Percentiles rank a stretch among this genome's conserved stretches.
Evolutionary conservation across 1,284 basidiomycete species (phyloP).

Genomic region (Golubevia sp.): DNA sequence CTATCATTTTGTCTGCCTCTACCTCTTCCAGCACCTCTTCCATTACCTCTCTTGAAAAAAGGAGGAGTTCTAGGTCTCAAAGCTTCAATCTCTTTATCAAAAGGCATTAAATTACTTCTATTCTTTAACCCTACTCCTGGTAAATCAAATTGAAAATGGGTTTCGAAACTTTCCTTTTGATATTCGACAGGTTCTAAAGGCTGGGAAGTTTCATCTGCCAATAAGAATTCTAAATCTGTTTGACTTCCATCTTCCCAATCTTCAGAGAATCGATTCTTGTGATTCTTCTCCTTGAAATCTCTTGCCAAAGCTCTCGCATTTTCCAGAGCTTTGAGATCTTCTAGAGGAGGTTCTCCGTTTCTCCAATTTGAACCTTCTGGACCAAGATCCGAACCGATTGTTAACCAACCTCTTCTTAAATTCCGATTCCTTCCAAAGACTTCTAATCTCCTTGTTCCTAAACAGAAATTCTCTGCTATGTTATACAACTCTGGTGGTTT

Average conservation of each 20-base stretch:
- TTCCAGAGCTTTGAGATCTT: neutral
- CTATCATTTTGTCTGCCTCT: neutral
- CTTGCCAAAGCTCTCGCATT: constrained; percentile 3
- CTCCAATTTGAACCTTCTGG: constrained; percentile 20
- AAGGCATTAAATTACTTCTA: constrained; percentile 46
- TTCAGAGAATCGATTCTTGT: neutral
- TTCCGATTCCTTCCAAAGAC: constrained; percentile 56
- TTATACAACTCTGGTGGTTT: constrained; percentile 55
- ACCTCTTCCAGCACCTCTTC: constrained; percentile 1
- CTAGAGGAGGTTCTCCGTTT: neutral
- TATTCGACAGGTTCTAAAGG: constrained; percentile 24
- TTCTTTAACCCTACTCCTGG: constrained; percentile 37
- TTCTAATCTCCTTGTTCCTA: constrained; percentile 55
- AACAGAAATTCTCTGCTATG: constrained; percentile 55
- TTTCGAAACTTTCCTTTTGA: constrained; percentile 28
- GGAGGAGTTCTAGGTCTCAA: constrained; percentile 48
- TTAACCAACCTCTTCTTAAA: constrained; percentile 54
- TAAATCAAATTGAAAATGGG: constrained; percentile 39
- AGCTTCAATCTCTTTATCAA: constrained; percentile 28
- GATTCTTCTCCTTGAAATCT: constrained; percentile 4
- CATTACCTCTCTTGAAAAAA: neutral
- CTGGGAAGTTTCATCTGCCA: constrained; percentile 4
- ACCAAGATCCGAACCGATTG: constrained; percentile 45
- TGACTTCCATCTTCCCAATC: constrained; percentile 1
- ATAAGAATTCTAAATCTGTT: constrained; percentile 5